A percentile compares a stretch with the other conserved stretches of the same genome.
phyloP scores from a whole-genome alignment of 305 asterid species.

The Fraxinus baroniana region DNA sequence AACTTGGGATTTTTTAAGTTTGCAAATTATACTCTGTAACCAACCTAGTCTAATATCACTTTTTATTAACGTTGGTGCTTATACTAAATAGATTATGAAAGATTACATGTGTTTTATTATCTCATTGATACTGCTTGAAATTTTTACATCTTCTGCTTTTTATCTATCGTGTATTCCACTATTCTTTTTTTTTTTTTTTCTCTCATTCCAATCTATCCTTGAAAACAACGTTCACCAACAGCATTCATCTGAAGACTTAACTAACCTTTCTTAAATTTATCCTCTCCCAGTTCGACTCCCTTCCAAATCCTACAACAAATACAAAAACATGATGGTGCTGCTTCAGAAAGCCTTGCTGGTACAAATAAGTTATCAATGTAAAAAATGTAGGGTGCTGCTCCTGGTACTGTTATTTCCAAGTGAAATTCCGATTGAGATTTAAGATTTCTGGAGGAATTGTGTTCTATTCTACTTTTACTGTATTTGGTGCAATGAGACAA shows the following conservation, averaged over 20 bases:
- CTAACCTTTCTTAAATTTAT: background rate
- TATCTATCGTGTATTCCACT: background rate
- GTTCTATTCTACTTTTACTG: background rate
- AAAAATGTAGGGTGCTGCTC: background rate
- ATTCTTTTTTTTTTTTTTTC: background rate
- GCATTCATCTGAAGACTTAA: background rate
- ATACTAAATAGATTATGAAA: background rate
- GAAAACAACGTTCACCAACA: background rate
- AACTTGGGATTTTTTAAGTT: background rate
- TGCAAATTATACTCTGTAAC: background rate
- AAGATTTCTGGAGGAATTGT: background rate
- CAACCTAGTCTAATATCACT: background rate
- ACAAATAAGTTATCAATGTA: background rate
- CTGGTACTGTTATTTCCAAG: background rate
- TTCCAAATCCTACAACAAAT: background rate
- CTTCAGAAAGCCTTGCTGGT: background rate
- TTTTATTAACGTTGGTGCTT: background rate
- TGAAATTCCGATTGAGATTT: background rate
- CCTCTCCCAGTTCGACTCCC: background rate
- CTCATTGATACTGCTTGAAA: background rate
- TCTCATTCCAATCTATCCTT: background rate
- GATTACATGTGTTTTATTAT: background rate
- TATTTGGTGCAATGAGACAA: background rate
- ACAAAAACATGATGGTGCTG: background rate
- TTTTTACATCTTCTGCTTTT: background rate